phyloP scores from a whole-genome alignment of 169 alveolate genomes.

The Plasmodium fragile region DNA sequence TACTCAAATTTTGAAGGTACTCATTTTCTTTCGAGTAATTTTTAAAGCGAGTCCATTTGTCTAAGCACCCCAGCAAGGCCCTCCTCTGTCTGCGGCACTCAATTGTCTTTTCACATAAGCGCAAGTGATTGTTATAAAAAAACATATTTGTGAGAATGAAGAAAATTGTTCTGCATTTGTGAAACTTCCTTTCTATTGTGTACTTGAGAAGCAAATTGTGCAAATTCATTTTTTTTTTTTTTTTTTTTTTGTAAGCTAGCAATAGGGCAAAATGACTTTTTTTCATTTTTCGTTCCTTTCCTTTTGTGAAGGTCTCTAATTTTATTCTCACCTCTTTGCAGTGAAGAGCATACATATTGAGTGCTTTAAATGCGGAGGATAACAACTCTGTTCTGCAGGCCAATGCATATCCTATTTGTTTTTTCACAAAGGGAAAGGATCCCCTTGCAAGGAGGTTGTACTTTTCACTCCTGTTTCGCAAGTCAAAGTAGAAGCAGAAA shows the following conservation, averaged over 20 bases:
- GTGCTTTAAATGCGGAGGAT: background rate
- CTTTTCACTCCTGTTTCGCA: slow-evolving; percentile 36
- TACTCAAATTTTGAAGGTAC: background rate
- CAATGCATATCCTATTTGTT: slow-evolving; percentile 9
- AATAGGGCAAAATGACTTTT: slow-evolving; percentile 7
- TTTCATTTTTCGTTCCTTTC: background rate
- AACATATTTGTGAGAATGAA: slow-evolving; percentile 27
- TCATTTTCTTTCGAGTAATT: slow-evolving; percentile 15
- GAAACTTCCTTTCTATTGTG: slow-evolving; percentile 26
- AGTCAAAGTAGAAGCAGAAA: slow-evolving; percentile 25
- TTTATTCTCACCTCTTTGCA: background rate
- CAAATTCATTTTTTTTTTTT: slow-evolving; percentile 6
- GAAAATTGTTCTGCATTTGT: slow-evolving; percentile 16
- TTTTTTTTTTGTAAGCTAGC: slow-evolving; percentile 19
- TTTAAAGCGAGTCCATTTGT: slow-evolving; percentile 30
- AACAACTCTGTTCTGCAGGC: background rate
- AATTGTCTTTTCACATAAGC: slow-evolving; percentile 36
- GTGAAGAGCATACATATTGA: background rate
- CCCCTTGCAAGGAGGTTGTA: slow-evolving; percentile 15
- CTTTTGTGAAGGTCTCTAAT: background rate
- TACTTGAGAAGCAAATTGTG: slow-evolving; percentile 2
- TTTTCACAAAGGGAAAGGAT: slow-evolving; percentile 6
- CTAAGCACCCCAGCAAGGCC: background rate
- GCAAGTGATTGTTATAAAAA: slow-evolving; percentile 42
- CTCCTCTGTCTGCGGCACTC: slow-evolving; percentile 11